phyloP scores from a whole-genome alignment of 139 green algal genomes.

The Closterium sp. region DNA sequence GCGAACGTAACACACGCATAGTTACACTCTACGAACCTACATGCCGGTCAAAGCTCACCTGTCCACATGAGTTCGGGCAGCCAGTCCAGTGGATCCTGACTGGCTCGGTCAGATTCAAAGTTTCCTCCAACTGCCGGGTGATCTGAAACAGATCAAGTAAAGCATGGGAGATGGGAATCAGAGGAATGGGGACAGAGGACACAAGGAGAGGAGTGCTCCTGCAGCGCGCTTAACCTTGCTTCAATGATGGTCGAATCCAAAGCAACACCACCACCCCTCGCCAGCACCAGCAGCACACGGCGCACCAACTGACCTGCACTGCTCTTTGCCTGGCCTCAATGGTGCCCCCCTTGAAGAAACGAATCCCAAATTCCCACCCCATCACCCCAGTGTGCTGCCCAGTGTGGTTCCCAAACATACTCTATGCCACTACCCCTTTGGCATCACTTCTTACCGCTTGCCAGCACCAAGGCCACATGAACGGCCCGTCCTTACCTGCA shows the following conservation, averaged over 20 bases:
- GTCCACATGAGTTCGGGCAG: conserved; percentile 96
- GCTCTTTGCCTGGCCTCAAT: background rate
- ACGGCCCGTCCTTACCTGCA: conserved; percentile 55
- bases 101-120: conserved; percentile 73
- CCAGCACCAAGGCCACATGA: background rate
- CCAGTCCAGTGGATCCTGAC: conserved; percentile 97
- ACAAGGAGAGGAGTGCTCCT: background rate
- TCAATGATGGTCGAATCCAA: background rate
- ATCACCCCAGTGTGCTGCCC: too few relatives aligned
- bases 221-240: too few relatives aligned
- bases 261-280: background rate
- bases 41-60: conserved; percentile 55
- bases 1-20: too few relatives aligned
- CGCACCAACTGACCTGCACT: background rate
- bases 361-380: background rate
- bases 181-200: background rate
- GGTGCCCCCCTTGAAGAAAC: background rate
- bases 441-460: too few relatives aligned
- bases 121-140: conserved; percentile 75
- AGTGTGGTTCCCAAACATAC: too few relatives aligned
- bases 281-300: background rate
- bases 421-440: too few relatives aligned
- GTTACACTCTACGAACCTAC: too few relatives aligned
- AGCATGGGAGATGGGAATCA: background rate
- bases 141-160: conserved; percentile 50